Percentiles rank a stretch among this genome's conserved stretches.
phyloP scores from a whole-genome alignment of 2,329 filamentous ascomycete genomes.

The Helotiales sp. region DNA sequence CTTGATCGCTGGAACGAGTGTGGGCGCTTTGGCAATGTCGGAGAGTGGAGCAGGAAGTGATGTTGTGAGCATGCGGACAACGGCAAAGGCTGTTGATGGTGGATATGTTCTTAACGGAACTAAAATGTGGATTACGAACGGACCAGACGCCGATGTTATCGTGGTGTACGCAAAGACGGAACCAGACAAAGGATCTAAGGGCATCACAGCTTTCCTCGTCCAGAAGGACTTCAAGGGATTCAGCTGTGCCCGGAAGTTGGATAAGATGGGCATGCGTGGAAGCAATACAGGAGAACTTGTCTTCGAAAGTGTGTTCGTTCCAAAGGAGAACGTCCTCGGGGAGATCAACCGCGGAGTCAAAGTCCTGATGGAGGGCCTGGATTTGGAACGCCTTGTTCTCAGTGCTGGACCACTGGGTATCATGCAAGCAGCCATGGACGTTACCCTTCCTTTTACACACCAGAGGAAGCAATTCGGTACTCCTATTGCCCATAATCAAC shows the following conservation, averaged over 20 bases:
- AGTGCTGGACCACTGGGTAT: conserved; percentile 89
- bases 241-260: conserved; percentile 85
- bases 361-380: conserved; percentile 95
- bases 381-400: conserved; percentile 90
- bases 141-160: conserved; percentile 88
- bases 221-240: conserved; percentile 74
- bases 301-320: conserved; percentile 90
- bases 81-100: conserved; percentile 78
- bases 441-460: conserved; percentile 87
- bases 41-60: conserved; percentile 91
- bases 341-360: conserved; percentile 79
- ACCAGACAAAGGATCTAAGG: conserved; percentile 79
- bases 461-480: conserved; percentile 84
- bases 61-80: conserved; percentile 94
- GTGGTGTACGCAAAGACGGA: conserved; percentile 97
- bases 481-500: conserved; percentile 89
- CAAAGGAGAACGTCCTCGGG: conserved; percentile 80
- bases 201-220: conserved; percentile 94
- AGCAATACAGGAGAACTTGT: conserved; percentile 94
- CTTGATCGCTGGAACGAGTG: conserved; percentile 76
- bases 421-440: conserved; percentile 90
- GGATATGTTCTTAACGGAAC: conserved; percentile 78
- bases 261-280: conserved; percentile 98
- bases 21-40: conserved; percentile 93
- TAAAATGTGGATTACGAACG: conserved; percentile 99